Conservation (phyloP, 768 basidiomycete genomes). For the Crassisporium funariophilum region DNA sequence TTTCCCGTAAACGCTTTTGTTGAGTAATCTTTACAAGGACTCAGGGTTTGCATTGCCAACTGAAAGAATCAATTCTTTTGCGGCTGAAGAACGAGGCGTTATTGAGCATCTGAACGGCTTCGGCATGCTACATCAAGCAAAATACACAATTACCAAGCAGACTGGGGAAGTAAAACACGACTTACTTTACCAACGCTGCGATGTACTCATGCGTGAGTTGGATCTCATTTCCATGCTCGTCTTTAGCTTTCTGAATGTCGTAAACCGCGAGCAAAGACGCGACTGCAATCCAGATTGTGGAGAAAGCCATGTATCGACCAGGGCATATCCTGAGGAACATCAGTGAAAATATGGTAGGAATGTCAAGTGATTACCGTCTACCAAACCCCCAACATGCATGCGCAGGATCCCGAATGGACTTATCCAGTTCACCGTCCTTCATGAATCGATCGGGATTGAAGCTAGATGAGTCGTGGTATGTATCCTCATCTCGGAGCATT, state of each 20-base stretch:
- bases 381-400: conserved; percentile 35
- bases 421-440: conserved; percentile 27
- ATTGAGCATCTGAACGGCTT: conserved; percentile 15
- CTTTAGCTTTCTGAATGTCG: conserved; percentile 23
- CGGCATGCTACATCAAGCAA: conserved; percentile 7
- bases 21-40: no score
- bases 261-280: conserved; percentile 27
- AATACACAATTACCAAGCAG: neutral
- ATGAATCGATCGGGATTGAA: conserved; percentile 47
- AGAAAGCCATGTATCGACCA: conserved; percentile 24
- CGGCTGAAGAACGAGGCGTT: conserved; percentile 12
- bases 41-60: neutral
- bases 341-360: neutral
- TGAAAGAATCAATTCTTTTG: conserved; percentile 6
- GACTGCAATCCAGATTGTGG: conserved; percentile 23
- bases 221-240: conserved; percentile 17
- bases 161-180: neutral
- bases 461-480: conserved; percentile 39
- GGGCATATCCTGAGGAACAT: conserved; percentile 19
- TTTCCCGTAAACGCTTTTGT: no score
- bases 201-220: conserved; percentile 17
- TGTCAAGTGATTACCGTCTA: conserved; percentile 17
- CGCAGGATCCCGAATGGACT: conserved; percentile 26
- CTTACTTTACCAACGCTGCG: conserved; percentile 20
- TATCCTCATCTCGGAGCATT: conserved; percentile 40